Percentiles rank a stretch among this genome's conserved stretches.
Conservation (phyloP, 768 basidiomycete genomes). For the Erythrobasidium yunnanense region DNA sequence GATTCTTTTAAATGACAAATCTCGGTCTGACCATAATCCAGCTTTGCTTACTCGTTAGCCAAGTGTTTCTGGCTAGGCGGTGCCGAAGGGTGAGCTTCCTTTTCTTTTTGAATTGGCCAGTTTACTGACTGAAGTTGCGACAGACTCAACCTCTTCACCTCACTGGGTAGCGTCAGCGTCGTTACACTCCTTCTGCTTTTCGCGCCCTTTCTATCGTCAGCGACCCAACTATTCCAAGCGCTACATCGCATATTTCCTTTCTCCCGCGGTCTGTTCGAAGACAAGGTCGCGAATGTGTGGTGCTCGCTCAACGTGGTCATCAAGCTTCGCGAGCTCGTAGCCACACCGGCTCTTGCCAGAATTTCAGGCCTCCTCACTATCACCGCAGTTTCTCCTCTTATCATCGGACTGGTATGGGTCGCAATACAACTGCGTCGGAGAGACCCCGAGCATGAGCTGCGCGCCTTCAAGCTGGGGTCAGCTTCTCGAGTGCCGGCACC, state of each 20-base stretch:
- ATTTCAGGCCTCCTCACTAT: constrained; percentile 59
- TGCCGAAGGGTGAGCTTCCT: constrained; percentile 52
- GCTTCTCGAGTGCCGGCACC: no score
- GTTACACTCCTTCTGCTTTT: constrained; percentile 61
- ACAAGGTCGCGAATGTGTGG: constrained; percentile 97
- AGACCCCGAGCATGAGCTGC: no score
- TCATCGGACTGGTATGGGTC: constrained; percentile 38
- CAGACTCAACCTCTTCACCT: constrained; percentile 51
- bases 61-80: constrained; percentile 78
- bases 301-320: constrained; percentile 78
- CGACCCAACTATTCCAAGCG: constrained; percentile 51
- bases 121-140: constrained; percentile 54
- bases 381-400: constrained; percentile 52
- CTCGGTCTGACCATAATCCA: neutral
- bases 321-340: constrained; percentile 59
- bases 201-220: constrained; percentile 57
- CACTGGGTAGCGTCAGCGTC: constrained; percentile 55
- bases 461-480: no score
- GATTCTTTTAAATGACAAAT: neutral
- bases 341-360: constrained; percentile 47
- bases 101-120: constrained; percentile 39
- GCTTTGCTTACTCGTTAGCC: constrained; percentile 73
- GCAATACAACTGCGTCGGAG: neutral
- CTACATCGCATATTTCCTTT: constrained; percentile 83
- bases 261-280: constrained; percentile 77